Conservation (phyloP, 108 stramenopile genomes). For the Cyclotella distinguenda region DNA sequence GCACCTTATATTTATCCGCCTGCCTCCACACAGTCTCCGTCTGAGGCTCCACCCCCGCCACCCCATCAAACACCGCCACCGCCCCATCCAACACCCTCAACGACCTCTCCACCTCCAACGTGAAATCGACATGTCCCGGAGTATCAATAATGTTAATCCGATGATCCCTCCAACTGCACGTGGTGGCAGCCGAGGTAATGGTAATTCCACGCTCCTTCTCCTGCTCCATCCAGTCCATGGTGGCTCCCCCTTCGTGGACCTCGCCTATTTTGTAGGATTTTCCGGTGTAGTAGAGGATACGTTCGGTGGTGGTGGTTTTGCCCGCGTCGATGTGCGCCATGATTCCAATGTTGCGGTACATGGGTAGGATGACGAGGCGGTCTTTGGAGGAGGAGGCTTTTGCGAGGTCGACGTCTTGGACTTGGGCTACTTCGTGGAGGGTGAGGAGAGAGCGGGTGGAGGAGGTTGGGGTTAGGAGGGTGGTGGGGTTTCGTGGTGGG, state of each 20-base stretch:
- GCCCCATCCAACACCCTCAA: conserved; percentile 98
- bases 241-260: conserved; percentile 98
- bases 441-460: conserved; percentile 6
- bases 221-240: conserved; percentile 99
- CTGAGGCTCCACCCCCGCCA: conserved; percentile 99
- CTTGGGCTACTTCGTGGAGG: conserved; percentile 17
- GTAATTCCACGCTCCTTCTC: conserved; percentile 99
- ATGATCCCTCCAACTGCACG: conserved; percentile 93
- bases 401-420: conserved; percentile 68
- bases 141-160: conserved; percentile 98
- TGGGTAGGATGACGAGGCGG: conserved; percentile 77
- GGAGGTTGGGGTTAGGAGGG: background rate
- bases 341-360: conserved; percentile 99
- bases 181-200: conserved; percentile 97
- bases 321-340: conserved; percentile 99
- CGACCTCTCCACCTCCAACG: conserved; percentile 95
- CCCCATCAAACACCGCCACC: conserved; percentile 98
- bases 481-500: background rate
- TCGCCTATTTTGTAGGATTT: conserved; percentile 97
- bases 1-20: conserved; percentile 96
- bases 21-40: conserved; percentile 99
- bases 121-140: conserved; percentile 95
- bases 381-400: conserved; percentile 64
- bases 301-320: conserved; percentile 99
- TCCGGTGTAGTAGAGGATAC: conserved; percentile 98